phyloP scores from a whole-genome alignment of 164 flowering plant genomes.

The Umbilicus rupestris region DNA sequence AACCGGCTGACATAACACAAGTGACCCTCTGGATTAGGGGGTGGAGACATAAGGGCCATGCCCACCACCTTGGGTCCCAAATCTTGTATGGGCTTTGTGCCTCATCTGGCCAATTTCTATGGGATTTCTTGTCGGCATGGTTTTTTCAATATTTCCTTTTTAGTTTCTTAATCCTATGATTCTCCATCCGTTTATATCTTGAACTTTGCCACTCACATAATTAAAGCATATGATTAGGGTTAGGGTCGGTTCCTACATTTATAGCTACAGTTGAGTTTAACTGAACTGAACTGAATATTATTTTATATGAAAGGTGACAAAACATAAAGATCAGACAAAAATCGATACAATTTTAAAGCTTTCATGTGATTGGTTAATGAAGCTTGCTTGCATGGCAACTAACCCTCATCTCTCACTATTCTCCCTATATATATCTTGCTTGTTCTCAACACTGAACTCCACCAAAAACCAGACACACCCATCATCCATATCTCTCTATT shows the following conservation, averaged over 20 bases:
- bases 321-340: background rate
- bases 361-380: background rate
- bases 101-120: background rate
- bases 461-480: background rate
- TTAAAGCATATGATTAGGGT: background rate
- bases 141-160: background rate
- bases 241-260: background rate
- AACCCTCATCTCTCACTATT: background rate
- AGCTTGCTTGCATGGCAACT: background rate
- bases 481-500: background rate
- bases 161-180: background rate
- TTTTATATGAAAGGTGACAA: too few species aligned
- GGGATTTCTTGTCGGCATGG: conserved; percentile 2
- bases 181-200: too few species aligned
- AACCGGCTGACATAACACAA: conserved; percentile 2
- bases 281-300: too few species aligned
- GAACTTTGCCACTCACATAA: background rate
- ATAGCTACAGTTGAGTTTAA: too few species aligned
- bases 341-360: background rate
- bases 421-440: background rate
- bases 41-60: conserved; percentile 1
- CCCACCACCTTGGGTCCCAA: background rate
- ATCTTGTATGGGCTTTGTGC: background rate
- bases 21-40: background rate
- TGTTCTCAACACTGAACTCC: conserved; percentile 1